These are phyloP conservation scores for Ambrosiella cleistominuta DNA, from an alignment of 2,329 filamentous ascomycete species.

Conservation along the genomic window DNA sequence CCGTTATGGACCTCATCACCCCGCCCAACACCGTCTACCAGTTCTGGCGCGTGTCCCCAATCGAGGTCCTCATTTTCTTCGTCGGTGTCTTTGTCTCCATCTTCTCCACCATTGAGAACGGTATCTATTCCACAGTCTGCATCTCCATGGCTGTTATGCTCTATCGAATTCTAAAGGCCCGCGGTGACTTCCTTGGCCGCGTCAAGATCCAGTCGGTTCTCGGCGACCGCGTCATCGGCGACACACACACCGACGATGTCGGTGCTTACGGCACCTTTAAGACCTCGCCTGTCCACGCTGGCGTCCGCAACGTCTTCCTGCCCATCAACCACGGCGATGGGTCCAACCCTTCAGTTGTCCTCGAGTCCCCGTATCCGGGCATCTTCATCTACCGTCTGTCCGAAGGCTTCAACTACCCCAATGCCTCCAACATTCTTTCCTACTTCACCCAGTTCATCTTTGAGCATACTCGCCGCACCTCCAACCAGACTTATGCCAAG, in stretches of 20 bases:
- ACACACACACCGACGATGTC: constrained; percentile 30
- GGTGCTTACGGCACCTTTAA: constrained; percentile 41
- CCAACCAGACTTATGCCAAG: constrained; percentile 43
- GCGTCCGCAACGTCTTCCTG: constrained; percentile 62
- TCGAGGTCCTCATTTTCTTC: constrained; percentile 88
- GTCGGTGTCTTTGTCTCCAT: constrained; percentile 79
- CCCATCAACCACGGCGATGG: constrained; percentile 79
- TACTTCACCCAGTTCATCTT: constrained; percentile 54
- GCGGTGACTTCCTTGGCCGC: constrained; percentile 60
- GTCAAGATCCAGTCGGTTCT: constrained; percentile 71
- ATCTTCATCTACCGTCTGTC: constrained; percentile 92
- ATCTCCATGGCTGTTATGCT: constrained; percentile 54
- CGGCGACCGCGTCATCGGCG: constrained; percentile 53
- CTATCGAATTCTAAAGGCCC: constrained; percentile 62
- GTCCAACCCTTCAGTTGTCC: constrained; percentile 65
- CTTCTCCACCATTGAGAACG: constrained; percentile 75
- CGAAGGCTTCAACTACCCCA: constrained; percentile 93
- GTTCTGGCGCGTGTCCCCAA: constrained; percentile 83
- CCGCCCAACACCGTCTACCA: constrained; percentile 82
- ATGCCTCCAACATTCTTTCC: constrained; percentile 76
- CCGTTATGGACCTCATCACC: constrained; percentile 81
- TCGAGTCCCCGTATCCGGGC: constrained; percentile 73
- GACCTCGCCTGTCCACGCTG: constrained; percentile 18
- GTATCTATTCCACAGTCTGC: constrained; percentile 66
- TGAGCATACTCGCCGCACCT: constrained; percentile 57